Percentiles rank a stretch among this genome's conserved stretches.
Conservation (phyloP, 768 basidiomycete genomes). For the Tylopilus sp. region DNA sequence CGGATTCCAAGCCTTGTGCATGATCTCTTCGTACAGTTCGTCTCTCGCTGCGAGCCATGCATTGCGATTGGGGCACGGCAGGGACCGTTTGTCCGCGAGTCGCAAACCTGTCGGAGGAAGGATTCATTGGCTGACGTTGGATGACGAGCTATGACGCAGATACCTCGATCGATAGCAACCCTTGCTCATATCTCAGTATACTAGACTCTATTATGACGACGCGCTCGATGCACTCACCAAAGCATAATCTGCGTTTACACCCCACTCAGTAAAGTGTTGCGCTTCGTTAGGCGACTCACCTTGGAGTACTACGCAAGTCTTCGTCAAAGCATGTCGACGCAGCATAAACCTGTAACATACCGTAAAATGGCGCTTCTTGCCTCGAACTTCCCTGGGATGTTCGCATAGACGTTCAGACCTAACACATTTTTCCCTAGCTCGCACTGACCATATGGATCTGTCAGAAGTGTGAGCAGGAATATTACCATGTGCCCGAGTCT, state of each 20-base stretch:
- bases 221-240: constrained; percentile 52
- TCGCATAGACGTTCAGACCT: constrained; percentile 22
- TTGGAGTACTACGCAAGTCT: constrained; percentile 63
- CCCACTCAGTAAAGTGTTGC: constrained; percentile 4
- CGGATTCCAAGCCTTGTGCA: constrained; percentile 82
- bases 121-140: background rate
- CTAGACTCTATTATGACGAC: background rate
- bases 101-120: constrained; percentile 56
- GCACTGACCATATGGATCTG: constrained; percentile 78
- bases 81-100: constrained; percentile 89
- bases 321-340: background rate
- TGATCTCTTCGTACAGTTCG: constrained; percentile 87
- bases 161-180: constrained; percentile 93
- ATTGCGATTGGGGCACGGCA: constrained; percentile 73
- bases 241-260: constrained; percentile 67
- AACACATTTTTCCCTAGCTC: constrained; percentile 23
- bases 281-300: constrained; percentile 36
- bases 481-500: background rate
- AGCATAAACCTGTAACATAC: constrained; percentile 38
- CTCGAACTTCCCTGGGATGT: constrained; percentile 78
- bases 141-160: background rate
- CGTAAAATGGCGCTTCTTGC: constrained; percentile 80
- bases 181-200: constrained; percentile 36
- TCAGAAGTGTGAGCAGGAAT: constrained; percentile 1
- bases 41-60: constrained; percentile 80